Base-by-base conservation (phyloP, 2,329 filamentous ascomycete genomes). In the Ophioceras dolichostomum region DNA sequence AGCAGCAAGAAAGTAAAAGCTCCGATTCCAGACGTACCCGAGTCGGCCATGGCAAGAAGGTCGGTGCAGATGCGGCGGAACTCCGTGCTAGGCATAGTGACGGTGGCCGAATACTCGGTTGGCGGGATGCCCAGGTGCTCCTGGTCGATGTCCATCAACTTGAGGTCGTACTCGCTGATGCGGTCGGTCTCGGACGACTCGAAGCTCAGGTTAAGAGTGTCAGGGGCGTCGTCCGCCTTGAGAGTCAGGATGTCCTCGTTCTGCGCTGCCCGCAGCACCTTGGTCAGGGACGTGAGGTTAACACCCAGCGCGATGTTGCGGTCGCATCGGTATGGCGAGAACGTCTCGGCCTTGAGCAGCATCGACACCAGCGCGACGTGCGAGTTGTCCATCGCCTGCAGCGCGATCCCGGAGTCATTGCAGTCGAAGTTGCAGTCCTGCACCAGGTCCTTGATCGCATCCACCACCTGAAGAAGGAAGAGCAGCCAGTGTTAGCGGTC, bases 391-490 rank as follows among this genome's bases (percentile, higher is more conserved):
- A 98, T 98, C 55, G 91, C 91, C 66, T 98, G 91, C 39, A 98
- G 83, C 36, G 89, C 88, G 55, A 98, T 91, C 45, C 91, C 91
- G 39, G 86, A 89, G 73, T 98, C 93, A 82, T 96, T 98, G 82
- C 93, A 98, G 73, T 98, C 91, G 68, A 98, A 98, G 68, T 98
- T 98, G 79, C 91, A 98, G 68, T 98, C 91, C 65, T 96, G 91
- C 38, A 98, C 91, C 36, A 98, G 79, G 55, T 98, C 91, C 67
- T 95, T 96, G 79, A 98, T 95, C 52, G 93, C 86, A 60, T 98
- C 93, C 54, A 98, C 88, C 45, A 96, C 85, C 87, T 94, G 49
- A 14, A 5, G n/a, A n/a, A n/a, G n/a, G n/a, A n/a, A n/a, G n/a
- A n/a, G n/a, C n/a, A n/a, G n/a, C n/a, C n/a, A n/a, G n/a, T n/a